A percentile compares a stretch with the other conserved stretches of the same genome.
Evolutionary conservation across 805 yeast genomes (phyloP).

Genomic region (Debaryomyces tyrocola): DNA sequence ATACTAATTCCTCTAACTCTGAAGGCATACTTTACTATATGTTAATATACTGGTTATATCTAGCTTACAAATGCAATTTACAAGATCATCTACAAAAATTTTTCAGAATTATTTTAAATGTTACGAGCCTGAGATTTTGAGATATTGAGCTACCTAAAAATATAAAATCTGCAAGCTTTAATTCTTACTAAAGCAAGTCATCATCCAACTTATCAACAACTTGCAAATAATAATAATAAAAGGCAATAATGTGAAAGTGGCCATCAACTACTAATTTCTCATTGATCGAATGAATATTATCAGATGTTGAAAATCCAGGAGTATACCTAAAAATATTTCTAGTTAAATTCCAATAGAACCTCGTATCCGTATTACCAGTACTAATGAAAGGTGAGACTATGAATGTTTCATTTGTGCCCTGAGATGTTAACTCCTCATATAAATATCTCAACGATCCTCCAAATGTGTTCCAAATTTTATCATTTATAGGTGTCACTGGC

Average conservation of each 20-base stretch:
- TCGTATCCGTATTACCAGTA: conserved; percentile 44
- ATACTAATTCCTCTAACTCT: conserved; percentile 59
- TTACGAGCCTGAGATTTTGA: background rate
- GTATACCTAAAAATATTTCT: conserved; percentile 35
- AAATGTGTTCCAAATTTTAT: conserved; percentile 32
- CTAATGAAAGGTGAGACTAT: conserved; percentile 35
- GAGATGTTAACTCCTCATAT: conserved; percentile 33
- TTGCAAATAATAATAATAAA: conserved; percentile 39
- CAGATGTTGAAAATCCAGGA: conserved; percentile 23
- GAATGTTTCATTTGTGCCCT: conserved; percentile 21
- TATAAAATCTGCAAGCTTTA: background rate
- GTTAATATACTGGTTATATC: background rate
- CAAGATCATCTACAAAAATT: background rate
- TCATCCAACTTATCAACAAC: conserved; percentile 20
- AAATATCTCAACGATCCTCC: conserved; percentile 39
- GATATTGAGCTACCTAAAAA: background rate
- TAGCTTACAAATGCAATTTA: background rate
- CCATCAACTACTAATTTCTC: conserved; percentile 30
- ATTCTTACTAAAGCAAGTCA: background rate
- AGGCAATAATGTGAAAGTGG: conserved; percentile 36
- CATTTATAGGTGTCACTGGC: conserved; percentile 35
- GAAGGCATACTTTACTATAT: conserved; percentile 34
- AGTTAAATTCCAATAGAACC: conserved; percentile 41
- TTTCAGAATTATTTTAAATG: background rate
- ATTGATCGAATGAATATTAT: conserved; percentile 34